Base-by-base conservation (phyloP, 2,329 filamentous ascomycete genomes). In the Ophiocordyceps sinensis region DNA sequence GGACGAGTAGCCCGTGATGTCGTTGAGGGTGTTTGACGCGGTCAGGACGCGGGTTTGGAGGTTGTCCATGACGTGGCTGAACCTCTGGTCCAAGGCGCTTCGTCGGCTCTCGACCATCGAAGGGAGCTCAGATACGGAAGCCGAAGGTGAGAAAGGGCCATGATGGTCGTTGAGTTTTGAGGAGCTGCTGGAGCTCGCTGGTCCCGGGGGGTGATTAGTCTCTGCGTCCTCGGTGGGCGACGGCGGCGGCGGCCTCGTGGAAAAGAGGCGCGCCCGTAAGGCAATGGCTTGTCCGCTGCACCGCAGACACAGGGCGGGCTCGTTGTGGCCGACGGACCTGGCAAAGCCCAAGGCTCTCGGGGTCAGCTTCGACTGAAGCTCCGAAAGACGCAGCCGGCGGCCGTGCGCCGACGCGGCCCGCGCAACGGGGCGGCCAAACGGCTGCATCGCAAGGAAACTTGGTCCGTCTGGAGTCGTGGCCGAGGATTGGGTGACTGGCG, bases 1-100 rank as follows among this genome's bases (percentile, higher is more conserved):
- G 36, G 82, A 79, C 1, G 84, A 83, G 67, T 96, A 98, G 49
- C 91, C 91, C 3, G 91, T 98, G 41, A 95, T 76, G 53, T 88
- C 85, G 62, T 95, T 98, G 61, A 98, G 75, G 44, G 84, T 82
- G 57, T 91, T 85, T 2, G 85, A 85, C 4, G 88, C 88, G 40
- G 82, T 74, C 48, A 94, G 82, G 37, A 93, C 73, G 51, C 89
- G 87, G 28, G 81, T 76, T 56, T 96, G 86, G 17, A 95, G 60
- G 47, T 85, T 79, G 64, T 98, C 91, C 85, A 96, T 93, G 57
- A 93, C 66, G 32, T 44, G 40, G 43, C 54, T 60, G 41, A 63
- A 60, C 31, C 46, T 55, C 45, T 58, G 53, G 30, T 56, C 57
- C 34, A 64, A 23, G 11, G 53, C 50, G 48, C 48, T 56, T 19